phyloP scores from a whole-genome alignment of 106 monocot genomes.

The Acanthochlamys bracteata region DNA sequence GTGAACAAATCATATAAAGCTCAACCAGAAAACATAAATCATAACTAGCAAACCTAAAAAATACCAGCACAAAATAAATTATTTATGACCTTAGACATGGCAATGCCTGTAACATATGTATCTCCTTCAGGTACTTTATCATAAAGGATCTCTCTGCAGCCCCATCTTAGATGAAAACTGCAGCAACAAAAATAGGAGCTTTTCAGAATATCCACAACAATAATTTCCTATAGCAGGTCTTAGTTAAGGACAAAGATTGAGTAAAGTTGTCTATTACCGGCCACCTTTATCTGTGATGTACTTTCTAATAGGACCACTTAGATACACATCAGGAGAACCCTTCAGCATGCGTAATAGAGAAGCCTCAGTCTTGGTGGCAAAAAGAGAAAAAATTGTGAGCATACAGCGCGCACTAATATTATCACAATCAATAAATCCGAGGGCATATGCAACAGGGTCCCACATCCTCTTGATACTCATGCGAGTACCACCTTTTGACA shows the following conservation, averaged over 20 bases:
- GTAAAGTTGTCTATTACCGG: constrained; percentile 28
- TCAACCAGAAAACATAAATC: too few relatives aligned
- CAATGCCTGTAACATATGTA: constrained; percentile 69
- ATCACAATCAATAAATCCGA: constrained; percentile 97
- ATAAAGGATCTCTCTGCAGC: constrained; percentile 84
- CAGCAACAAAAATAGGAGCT: background rate
- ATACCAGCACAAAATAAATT: background rate
- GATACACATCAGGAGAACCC: constrained; percentile 90
- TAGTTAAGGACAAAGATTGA: background rate
- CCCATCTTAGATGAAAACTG: constrained; percentile 97
- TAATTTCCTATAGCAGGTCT: background rate
- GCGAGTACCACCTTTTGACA: constrained; percentile 99
- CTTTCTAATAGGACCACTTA: constrained; percentile 91
- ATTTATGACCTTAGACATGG: constrained; percentile 69
- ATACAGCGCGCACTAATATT: constrained; percentile 97
- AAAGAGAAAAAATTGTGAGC: constrained; percentile 92
- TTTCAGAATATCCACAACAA: background rate
- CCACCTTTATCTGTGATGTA: constrained; percentile 90
- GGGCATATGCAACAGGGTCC: constrained; percentile 99
- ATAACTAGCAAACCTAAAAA: background rate
- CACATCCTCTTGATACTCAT: constrained; percentile 86
- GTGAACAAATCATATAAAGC: too few relatives aligned
- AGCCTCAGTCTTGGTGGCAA: constrained; percentile 97
- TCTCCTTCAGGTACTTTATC: constrained; percentile 51
- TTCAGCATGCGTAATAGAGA: constrained; percentile 94